Evolutionary conservation across 2,329 filamentous ascomycete genomes (phyloP).

Genomic region (Monosporascus sp.): DNA sequence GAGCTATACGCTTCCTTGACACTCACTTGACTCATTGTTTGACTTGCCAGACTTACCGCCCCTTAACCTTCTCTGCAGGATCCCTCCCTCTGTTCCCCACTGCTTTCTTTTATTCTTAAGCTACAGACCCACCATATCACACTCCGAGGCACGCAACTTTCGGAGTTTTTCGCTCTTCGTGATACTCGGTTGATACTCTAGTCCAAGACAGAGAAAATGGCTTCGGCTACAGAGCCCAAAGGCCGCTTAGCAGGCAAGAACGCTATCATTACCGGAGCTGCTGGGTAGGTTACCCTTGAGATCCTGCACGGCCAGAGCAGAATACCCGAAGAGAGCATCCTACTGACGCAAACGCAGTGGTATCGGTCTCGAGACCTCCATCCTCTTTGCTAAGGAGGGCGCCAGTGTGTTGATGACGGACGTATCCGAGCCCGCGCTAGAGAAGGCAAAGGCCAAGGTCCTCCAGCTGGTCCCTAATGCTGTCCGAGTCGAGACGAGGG

Average conservation of each 20-base stretch:
- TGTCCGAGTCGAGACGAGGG: constrained; percentile 54
- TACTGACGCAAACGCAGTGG: constrained; percentile 49
- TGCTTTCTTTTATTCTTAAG: not conserved
- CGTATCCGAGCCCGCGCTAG: constrained; percentile 72
- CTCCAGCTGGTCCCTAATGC: constrained; percentile 63
- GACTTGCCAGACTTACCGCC: not conserved
- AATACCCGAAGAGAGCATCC: constrained; percentile 4
- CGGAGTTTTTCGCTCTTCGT: not conserved
- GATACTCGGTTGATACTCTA: not conserved
- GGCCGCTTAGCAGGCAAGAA: constrained; percentile 57
- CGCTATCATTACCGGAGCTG: constrained; percentile 75
- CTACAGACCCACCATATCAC: too few species aligned
- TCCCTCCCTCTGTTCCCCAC: not conserved
- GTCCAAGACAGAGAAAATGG: constrained; percentile 14
- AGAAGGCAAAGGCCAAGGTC: constrained; percentile 70
- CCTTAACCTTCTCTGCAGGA: not conserved
- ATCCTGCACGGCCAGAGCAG: not conserved
- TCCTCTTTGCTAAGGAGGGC: constrained; percentile 85
- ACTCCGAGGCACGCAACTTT: too few species aligned
- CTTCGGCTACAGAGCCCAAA: constrained; percentile 19
- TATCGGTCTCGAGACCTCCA: constrained; percentile 86
- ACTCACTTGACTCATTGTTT: not conserved
- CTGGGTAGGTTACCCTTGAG: constrained; percentile 58
- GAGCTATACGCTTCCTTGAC: not conserved
- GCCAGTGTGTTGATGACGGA: constrained; percentile 82